Base-by-base conservation (phyloP, 2,329 filamentous ascomycete genomes). In the Exophiala lecanii-corni region DNA sequence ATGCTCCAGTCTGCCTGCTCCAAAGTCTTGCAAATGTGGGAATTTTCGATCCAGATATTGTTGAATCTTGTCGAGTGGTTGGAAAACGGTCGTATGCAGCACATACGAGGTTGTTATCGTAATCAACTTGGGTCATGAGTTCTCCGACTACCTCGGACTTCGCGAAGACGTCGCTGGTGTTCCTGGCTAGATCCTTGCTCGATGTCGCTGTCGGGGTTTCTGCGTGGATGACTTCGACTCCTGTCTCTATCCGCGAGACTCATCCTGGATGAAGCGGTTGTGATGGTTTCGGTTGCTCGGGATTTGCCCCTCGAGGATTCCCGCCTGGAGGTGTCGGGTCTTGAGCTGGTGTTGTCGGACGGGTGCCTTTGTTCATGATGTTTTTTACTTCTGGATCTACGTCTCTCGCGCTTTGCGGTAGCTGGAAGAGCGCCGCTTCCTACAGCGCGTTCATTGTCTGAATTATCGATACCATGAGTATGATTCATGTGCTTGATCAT, bases 191-290 rank as follows among this genome's bases (percentile, higher is more conserved):
- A 13, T 12, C 20, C 25, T 36, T 36, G 25, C 20, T 49, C 49
- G 13, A 36, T 6, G 21, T 46, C 60, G 56, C 53, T 55, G 53
- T 56, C 59, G 55, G 57, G 55, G 54, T 58, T 55, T 53, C 55
- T 53, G 48, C 45, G 43, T 51, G 40, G 50, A 50, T 50, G 51
- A 53, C 56, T 51, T 45, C 52, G 56, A 48, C 55, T 57, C 39
- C 56, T 47, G 41, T 52, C 48, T 48, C 52, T 49, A 41, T 43
- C 51, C 41, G 48, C 42, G 17, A 36, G 28, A 9, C 20, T 38
- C 7, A 47, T 28, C 5, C 41, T 36, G 30, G 43, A 32, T 7
- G 45, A 36, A 13, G 43, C 30, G 9, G 36, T 34, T 4, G 20
- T 19, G 5, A 41, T 35, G 20, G 35, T 33, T 23, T 43, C 42